Evolutionary conservation across 192 early-diverging fungal genomes (phyloP).

Genomic region (Coemansia reversa): DNA sequence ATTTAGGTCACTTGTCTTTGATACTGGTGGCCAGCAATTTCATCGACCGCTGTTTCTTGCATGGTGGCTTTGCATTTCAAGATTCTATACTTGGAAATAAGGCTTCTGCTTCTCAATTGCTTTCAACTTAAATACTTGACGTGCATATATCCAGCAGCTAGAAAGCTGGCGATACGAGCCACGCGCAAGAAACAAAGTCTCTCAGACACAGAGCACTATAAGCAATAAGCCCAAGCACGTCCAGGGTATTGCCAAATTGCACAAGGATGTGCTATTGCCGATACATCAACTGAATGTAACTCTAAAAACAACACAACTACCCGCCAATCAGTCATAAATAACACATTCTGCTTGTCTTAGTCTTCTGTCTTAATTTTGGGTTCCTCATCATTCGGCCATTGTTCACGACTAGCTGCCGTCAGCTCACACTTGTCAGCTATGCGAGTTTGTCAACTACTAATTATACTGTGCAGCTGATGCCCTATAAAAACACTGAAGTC

Average conservation of each 20-base stretch:
- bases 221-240: background rate
- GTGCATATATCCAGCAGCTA: background rate
- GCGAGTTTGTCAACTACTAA: no score
- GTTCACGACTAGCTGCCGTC: no score
- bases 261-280: background rate
- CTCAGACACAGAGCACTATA: background rate
- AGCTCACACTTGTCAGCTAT: no score
- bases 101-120: background rate
- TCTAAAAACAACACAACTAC: background rate
- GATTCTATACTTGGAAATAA: background rate
- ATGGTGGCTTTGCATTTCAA: background rate
- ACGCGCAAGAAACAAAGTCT: no score
- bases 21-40: background rate
- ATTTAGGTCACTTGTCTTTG: background rate
- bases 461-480: conserved; percentile 5
- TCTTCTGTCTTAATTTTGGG: no score
- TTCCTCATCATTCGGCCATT: no score
- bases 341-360: background rate
- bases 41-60: background rate
- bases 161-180: background rate
- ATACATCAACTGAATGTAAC: background rate
- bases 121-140: background rate
- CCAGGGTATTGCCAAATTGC: background rate
- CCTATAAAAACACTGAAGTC: conserved; percentile 19
- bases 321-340: background rate